phyloP scores from a whole-genome alignment of 2,329 filamentous ascomycete genomes.

The Plectosphaerella cucumerina region DNA sequence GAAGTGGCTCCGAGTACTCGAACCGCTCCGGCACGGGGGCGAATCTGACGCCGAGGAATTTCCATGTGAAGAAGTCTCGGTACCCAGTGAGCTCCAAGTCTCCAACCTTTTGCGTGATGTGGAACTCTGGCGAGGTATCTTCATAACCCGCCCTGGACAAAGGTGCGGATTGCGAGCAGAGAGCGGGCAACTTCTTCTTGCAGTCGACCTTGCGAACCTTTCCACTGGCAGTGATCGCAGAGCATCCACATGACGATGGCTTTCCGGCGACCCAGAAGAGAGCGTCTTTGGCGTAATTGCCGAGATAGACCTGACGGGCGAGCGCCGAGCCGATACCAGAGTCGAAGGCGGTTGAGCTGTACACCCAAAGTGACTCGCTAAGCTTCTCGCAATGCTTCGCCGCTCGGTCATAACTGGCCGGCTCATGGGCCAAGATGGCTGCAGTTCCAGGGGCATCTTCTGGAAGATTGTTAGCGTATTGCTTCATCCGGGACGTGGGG shows the following conservation, averaged over 20 bases:
- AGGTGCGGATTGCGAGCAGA: not conserved
- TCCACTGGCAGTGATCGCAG: not conserved
- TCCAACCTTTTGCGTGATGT: not conserved
- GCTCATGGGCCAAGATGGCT: not conserved
- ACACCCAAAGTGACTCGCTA: not conserved
- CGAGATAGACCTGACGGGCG: not conserved
- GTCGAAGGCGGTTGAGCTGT: not conserved
- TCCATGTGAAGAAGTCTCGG: conserved; percentile 2
- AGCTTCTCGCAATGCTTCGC: not conserved
- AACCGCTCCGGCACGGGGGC: not conserved
- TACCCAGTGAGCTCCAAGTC: not conserved
- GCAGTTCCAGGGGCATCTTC: not conserved
- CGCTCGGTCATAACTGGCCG: not conserved
- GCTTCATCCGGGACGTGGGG: too few species aligned
- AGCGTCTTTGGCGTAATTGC: not conserved
- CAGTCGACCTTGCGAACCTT: not conserved
- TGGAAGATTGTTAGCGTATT: too few species aligned
- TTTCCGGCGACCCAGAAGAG: not conserved
- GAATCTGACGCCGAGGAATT: conserved; percentile 1
- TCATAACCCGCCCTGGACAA: not conserved
- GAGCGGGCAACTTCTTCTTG: not conserved
- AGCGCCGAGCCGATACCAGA: not conserved
- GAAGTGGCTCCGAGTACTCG: not conserved
- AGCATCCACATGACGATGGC: not conserved
- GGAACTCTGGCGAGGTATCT: not conserved